Base-by-base conservation (phyloP, 192 early-diverging fungal species). In the Coemansia sp. region DNA sequence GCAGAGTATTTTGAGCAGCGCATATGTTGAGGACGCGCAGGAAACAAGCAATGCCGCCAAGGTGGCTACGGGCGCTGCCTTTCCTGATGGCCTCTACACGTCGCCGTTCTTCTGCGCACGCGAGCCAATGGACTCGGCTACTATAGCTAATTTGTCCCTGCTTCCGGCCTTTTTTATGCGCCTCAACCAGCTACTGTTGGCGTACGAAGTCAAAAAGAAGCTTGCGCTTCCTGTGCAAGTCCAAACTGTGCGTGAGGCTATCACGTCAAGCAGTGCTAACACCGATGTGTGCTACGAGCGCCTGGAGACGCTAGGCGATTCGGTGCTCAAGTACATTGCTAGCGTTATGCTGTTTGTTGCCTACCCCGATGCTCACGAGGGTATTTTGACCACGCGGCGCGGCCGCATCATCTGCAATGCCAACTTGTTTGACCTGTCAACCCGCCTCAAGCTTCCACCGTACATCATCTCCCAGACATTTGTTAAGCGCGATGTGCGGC, bases 231-330 rank as follows among this genome's bases (percentile, higher is more conserved):
- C 53, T 3, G 71, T 85, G 10, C 55, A 55, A 0, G 64, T 84
- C 32, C 71, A 83, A 19, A 61, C 70, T 1, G 60, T 90, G 22
- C 82, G 87, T 16, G 67, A 80, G 51, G 95, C 94, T 9, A 83
- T 94, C 47, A 93, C 93, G 0, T 76, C 91, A 1, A 82, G 91
- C 13, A 85, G 87, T 7, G 82, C 93, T 3, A 85, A 70, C 61
- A 74, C 85, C 61, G 84, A 84, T 26, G 82, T 81, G 58, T 85
- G 91, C 67, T 96, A 97, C 67, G 92, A 97, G 73, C 90, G 95
- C 0, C 72, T 94, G 0, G 94, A 97, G 78, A 88, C 89, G 5
- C 78, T 96, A 14, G 95, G 95, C 8, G 95, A 97, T 64, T 88
- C 94, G 22, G 89, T 93, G 39, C 81, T 97, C 20, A 97, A 97